A percentile compares a stretch with the other conserved stretches of the same genome.
Evolutionary conservation across 2,329 filamentous ascomycete genomes (phyloP).

Genomic region (Verticillium dahliae): DNA sequence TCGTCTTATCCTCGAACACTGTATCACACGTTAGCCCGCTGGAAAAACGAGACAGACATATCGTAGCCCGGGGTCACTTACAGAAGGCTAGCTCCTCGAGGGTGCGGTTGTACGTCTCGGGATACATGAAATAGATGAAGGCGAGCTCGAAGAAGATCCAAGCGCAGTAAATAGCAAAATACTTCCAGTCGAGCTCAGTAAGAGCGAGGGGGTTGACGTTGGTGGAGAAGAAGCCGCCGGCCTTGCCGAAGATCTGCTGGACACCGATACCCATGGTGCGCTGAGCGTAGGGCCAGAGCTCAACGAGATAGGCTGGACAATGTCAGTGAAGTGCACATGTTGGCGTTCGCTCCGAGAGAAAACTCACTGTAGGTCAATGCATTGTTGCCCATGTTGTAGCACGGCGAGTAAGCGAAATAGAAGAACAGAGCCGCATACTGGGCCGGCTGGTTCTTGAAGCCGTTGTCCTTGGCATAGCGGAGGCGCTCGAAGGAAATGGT

Average conservation of each 20-base stretch:
- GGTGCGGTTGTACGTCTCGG: constrained; percentile 75
- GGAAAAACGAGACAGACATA: not conserved
- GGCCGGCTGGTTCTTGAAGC: constrained; percentile 20
- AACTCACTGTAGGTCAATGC: constrained; percentile 54
- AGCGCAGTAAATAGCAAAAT: constrained; percentile 35
- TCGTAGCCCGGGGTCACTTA: constrained; percentile 17
- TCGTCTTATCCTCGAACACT: constrained; percentile 33
- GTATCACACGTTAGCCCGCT: constrained; percentile 2
- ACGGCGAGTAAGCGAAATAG: constrained; percentile 52
- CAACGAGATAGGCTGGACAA: constrained; percentile 45
- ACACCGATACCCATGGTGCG: constrained; percentile 51
- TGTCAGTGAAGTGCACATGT: constrained; percentile 1
- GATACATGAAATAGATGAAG: constrained; percentile 74
- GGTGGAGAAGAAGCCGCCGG: constrained; percentile 32
- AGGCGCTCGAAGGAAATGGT: constrained; percentile 40
- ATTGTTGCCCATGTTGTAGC: constrained; percentile 62
- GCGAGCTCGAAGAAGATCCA: constrained; percentile 33
- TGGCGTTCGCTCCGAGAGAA: not conserved
- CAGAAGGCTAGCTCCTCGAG: constrained; percentile 57
- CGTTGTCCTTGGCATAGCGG: constrained; percentile 15
- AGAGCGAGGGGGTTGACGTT: constrained; percentile 39
- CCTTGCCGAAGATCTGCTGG: constrained; percentile 46
- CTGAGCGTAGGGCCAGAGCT: constrained; percentile 50
- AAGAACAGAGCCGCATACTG: constrained; percentile 44
- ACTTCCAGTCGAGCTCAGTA: constrained; percentile 30